phyloP scores from a whole-genome alignment of 1,284 basidiomycete species.

The Cutaneotrichosporon mucoides region DNA sequence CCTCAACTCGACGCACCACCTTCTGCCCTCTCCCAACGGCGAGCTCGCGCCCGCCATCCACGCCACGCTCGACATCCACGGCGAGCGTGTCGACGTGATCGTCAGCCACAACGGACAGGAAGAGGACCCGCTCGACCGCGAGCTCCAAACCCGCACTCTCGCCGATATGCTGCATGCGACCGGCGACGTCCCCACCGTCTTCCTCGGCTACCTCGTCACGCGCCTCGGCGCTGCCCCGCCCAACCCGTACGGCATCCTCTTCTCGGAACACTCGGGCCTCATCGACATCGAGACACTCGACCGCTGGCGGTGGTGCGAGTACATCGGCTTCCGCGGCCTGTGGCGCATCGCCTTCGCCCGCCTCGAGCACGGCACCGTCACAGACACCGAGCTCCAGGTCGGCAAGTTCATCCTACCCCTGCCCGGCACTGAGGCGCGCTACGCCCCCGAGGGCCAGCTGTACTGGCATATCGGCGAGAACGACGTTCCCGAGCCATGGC shows the following conservation, averaged over 20 bases:
- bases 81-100: constrained; percentile 73
- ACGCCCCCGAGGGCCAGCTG: constrained; percentile 61
- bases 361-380: constrained; percentile 42
- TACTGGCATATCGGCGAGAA: constrained; percentile 67
- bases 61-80: constrained; percentile 76
- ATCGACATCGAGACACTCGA: constrained; percentile 55
- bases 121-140: constrained; percentile 93
- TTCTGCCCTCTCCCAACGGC: constrained; percentile 76
- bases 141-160: constrained; percentile 77
- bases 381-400: constrained; percentile 53
- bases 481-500: constrained; percentile 55
- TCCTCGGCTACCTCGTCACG: constrained; percentile 95
- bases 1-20: constrained; percentile 79
- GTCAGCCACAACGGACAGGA: constrained; percentile 90
- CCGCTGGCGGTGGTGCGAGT: constrained; percentile 66
- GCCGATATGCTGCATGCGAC: constrained; percentile 71
- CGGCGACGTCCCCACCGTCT: constrained; percentile 74
- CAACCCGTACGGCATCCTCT: constrained; percentile 55
- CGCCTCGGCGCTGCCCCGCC: constrained; percentile 83
- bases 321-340: constrained; percentile 75
- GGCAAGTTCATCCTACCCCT: constrained; percentile 73
- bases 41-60: constrained; percentile 91
- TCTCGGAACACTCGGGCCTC: constrained; percentile 41
- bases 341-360: constrained; percentile 62
- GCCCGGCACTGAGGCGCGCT: constrained; percentile 55